A percentile compares a stretch with the other conserved stretches of the same genome.
phyloP scores from a whole-genome alignment of 1,284 basidiomycete genomes.

The Ustilago trichophora region DNA sequence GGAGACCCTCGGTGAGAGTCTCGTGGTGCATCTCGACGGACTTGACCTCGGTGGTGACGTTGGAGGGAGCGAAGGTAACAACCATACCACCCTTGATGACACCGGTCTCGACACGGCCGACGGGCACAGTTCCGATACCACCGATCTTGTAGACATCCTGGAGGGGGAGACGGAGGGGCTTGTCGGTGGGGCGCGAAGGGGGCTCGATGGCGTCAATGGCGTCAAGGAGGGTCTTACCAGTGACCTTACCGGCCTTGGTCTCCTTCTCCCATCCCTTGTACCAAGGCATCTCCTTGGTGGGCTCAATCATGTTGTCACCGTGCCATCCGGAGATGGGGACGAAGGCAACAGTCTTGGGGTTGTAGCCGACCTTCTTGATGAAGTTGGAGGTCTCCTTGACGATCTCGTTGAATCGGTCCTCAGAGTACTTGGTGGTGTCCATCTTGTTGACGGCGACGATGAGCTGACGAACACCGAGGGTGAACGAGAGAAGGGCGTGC shows the following conservation, averaged over 20 bases:
- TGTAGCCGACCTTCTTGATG: constrained; percentile 99
- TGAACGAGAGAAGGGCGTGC: constrained; percentile 99
- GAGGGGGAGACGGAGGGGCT: constrained; percentile 99
- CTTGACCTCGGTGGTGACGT: constrained; percentile 99
- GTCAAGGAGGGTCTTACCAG: constrained; percentile 99
- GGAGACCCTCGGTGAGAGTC: constrained; percentile 91
- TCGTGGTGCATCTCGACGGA: constrained; percentile 99
- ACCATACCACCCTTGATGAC: constrained; percentile 98
- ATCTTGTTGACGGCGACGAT: constrained; percentile 99
- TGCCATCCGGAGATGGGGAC: constrained; percentile 99
- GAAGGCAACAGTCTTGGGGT: constrained; percentile 98
- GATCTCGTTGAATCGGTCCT: constrained; percentile 99
- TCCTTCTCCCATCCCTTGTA: constrained; percentile 84
- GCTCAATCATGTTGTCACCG: constrained; percentile 99
- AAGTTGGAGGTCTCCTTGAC: constrained; percentile 98
- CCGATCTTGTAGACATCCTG: constrained; percentile 99
- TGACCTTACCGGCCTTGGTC: constrained; percentile 87
- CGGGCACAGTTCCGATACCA: constrained; percentile 99
- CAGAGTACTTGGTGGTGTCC: constrained; percentile 98
- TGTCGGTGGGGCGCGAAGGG: constrained; percentile 94
- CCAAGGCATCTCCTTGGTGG: constrained; percentile 86
- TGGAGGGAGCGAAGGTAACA: constrained; percentile 93
- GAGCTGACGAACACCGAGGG: constrained; percentile 99
- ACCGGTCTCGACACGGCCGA: constrained; percentile 99
- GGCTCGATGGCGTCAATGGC: constrained; percentile 99